Base-by-base conservation (phyloP, 352 stramenopile genomes). In the Thalassiosira ordinaria region DNA sequence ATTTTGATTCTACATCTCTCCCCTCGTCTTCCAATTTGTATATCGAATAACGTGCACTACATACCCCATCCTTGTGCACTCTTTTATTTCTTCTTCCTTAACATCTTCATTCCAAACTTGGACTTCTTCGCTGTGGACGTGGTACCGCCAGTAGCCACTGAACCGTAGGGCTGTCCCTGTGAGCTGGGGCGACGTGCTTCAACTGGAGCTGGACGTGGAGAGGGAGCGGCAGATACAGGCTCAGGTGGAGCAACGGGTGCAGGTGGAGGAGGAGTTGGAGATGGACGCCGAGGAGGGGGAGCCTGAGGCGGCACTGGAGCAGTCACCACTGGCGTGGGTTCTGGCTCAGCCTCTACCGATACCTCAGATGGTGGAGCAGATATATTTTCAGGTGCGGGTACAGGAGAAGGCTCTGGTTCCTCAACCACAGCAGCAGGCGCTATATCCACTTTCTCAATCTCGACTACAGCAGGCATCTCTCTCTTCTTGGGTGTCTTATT, bases 41-140 rank as follows among this genome's bases (percentile, higher is more conserved):
- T n/a, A n/a, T n/a, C n/a, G n/a, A n/a, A n/a, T n/a, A n/a, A n/a
- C n/a, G n/a, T n/a, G n/a, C n/a, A n/a, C n/a, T n/a, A n/a, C n/a
- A n/a, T n/a, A n/a, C n/a, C n/a, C n/a, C n/a, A n/a, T n/a, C n/a
- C n/a, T n/a, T n/a, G n/a, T n/a, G n/a, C n/a, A n/a, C n/a, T n/a
- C n/a, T n/a, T n/a, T 51, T 72, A 74, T 57, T 64, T 74, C 37
- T 74, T 74, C 51, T 74, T 74, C 35, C 52, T 51, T 55, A 74
- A 64, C 2, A 27, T 26, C 56, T 80, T 80, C 18, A 66, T 66
- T 26, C 61, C 39, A 37, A 74, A 80, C 8, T 41, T 51, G 26
- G 60, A 77, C 46, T 68, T 68, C 37, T 72, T 78, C n/a, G 16
- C 59, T n/a, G 33, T 74, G 27, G 59, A 6, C 1, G 31, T 18